These are phyloP conservation scores for Coemansia interrupta DNA, from an alignment of 192 early-diverging fungal species.

Conservation along the genomic window DNA sequence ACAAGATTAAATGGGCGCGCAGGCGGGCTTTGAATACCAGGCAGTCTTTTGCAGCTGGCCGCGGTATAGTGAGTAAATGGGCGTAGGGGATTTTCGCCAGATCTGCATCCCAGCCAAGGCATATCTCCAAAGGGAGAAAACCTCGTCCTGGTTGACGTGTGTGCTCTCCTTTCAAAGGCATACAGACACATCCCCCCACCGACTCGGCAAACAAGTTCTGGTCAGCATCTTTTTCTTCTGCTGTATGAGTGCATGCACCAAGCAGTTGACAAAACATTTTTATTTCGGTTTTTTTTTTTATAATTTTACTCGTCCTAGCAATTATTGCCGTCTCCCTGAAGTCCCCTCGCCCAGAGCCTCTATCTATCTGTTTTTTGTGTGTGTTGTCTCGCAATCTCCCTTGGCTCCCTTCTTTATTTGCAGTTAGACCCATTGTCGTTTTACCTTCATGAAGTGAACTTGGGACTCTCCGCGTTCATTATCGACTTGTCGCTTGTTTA, in stretches of 20 bases:
- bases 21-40: constrained; percentile 25
- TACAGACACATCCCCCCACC: not conserved
- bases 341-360: no score
- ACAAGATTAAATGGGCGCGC: not conserved
- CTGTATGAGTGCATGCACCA: not conserved
- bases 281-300: no score
- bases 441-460: no score
- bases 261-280: no score
- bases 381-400: no score
- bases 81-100: constrained; percentile 18
- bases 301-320: no score
- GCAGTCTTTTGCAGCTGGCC: constrained; percentile 2
- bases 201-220: not conserved
- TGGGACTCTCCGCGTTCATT: not conserved
- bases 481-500: not conserved
- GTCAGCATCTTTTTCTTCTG: not conserved
- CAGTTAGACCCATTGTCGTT: no score
- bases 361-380: not conserved
- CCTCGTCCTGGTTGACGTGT: not conserved
- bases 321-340: no score
- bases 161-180: constrained; percentile 3
- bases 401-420: not conserved
- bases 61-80: constrained; percentile 12
- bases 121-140: constrained; percentile 2
- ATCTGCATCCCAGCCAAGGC: constrained; percentile 11